These are phyloP conservation scores for Coemansia sp. DNA, from an alignment of 192 early-diverging fungal genomes.

Conservation along the genomic window DNA sequence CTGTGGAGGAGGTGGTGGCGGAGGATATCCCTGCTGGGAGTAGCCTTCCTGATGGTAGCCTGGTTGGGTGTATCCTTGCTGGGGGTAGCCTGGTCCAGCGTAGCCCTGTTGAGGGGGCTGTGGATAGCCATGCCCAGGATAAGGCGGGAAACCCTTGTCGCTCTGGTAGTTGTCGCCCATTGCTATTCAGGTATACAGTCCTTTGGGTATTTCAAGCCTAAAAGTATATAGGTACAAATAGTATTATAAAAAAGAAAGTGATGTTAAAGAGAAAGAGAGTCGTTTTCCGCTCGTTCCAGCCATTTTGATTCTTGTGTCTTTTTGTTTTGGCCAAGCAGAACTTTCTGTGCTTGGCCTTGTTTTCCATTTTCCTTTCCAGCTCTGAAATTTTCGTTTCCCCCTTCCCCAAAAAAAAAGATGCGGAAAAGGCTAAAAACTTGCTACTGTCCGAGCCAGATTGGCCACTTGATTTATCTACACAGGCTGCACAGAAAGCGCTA, in stretches of 20 bases:
- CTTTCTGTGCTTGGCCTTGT: no score
- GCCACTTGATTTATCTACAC: background rate
- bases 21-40: conserved; percentile 6
- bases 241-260: background rate
- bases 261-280: background rate
- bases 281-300: background rate
- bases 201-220: no score
- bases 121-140: background rate
- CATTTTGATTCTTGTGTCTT: no score
- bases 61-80: background rate
- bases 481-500: background rate
- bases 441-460: background rate
- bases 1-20: background rate
- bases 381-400: no score
- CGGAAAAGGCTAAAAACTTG: background rate
- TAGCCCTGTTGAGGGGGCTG: background rate
- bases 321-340: no score
- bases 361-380: no score
- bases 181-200: background rate
- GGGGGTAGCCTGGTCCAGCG: background rate
- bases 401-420: background rate
- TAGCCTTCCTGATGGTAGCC: background rate
- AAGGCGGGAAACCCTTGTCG: background rate
- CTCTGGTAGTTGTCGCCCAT: background rate
- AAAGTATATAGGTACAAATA: background rate